phyloP scores from a whole-genome alignment of 169 alveolate genomes.

The Plasmodium inui region DNA sequence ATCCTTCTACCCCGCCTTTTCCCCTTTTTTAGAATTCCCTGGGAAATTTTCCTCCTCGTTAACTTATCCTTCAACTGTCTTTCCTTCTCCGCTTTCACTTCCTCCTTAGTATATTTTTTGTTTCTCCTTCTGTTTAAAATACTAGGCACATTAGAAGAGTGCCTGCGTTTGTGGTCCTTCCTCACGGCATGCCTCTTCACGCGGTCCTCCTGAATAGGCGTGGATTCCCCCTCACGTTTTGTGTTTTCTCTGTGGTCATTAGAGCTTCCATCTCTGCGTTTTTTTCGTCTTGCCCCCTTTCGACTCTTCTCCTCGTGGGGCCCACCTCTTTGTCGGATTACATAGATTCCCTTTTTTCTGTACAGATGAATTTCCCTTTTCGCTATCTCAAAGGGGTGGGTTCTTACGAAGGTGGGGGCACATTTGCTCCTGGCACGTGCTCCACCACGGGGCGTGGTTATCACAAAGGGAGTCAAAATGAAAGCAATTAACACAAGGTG shows the following conservation, averaged over 20 bases:
- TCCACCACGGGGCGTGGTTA: not conserved
- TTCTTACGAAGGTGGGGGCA: not conserved
- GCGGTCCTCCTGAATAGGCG: not conserved
- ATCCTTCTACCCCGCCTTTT: not conserved
- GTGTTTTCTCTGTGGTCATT: not conserved
- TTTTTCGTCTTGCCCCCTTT: not conserved
- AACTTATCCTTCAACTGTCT: not conserved
- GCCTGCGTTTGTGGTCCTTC: not conserved
- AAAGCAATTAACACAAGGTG: not conserved
- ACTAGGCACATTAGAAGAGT: not conserved
- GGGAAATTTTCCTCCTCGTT: not conserved
- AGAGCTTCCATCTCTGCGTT: not conserved
- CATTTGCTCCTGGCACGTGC: not conserved
- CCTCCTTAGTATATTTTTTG: not conserved
- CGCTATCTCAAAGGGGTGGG: not conserved
- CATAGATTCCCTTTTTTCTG: not conserved
- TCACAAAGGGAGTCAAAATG: not conserved
- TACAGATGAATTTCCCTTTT: not conserved
- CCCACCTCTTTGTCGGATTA: not conserved
- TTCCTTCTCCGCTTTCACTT: slow-evolving; percentile 1
- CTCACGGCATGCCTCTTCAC: not conserved
- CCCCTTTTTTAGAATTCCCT: not conserved
- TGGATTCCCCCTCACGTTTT: not conserved
- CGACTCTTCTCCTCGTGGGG: not conserved
- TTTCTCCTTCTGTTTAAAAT: not conserved